Conservation (phyloP, 2,329 filamentous ascomycete genomes). For the Drechslerella coelobrocha region DNA sequence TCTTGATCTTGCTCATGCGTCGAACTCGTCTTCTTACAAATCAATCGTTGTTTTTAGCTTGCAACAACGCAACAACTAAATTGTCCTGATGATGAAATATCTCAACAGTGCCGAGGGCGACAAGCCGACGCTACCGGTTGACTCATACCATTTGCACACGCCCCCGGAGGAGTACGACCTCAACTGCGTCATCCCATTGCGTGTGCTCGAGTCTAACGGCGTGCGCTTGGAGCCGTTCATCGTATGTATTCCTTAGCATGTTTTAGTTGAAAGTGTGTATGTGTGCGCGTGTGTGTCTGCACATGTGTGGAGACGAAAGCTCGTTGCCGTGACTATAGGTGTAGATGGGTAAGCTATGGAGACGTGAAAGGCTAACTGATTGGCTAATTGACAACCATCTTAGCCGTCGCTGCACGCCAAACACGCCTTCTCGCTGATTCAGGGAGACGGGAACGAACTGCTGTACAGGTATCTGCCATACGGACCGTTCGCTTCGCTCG, state of each 20-base stretch:
- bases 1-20: too few relatives aligned
- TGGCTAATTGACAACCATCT: not conserved
- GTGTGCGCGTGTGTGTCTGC: not conserved
- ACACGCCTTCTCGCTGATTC: constrained; percentile 29
- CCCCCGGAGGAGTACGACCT: constrained; percentile 39
- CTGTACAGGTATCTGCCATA: constrained; percentile 43
- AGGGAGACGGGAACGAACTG: constrained; percentile 14
- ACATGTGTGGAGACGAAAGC: too few relatives aligned
- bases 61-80: not conserved
- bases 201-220: constrained; percentile 35
- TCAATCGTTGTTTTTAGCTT: too few relatives aligned
- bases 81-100: constrained; percentile 18
- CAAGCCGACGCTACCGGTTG: constrained; percentile 16
- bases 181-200: constrained; percentile 36
- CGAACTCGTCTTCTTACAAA: too few relatives aligned
- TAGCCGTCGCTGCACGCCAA: constrained; percentile 43
- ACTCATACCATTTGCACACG: constrained; percentile 35
- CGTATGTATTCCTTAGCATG: constrained; percentile 15
- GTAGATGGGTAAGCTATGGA: too few relatives aligned
- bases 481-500: constrained; percentile 30
- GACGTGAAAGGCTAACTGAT: too few relatives aligned
- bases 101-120: constrained; percentile 31
- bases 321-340: too few relatives aligned
- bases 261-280: not conserved
- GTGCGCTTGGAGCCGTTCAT: constrained; percentile 47